Base-by-base conservation (phyloP, 768 basidiomycete species). In the Tylopilus plumbeoviolaceoides region DNA sequence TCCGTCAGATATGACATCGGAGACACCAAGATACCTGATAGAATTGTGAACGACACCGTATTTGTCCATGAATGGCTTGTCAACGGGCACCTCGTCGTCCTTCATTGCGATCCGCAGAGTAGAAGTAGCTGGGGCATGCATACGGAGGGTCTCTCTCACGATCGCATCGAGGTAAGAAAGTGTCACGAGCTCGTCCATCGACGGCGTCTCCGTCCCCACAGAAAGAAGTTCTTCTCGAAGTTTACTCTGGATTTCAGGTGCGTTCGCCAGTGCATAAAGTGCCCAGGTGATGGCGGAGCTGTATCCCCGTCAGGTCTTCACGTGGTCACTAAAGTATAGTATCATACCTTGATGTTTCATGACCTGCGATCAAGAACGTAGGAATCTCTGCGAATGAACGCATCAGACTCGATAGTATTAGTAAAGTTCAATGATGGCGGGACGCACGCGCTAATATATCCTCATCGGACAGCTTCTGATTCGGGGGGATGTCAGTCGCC, bases 131-230 rank as follows among this genome's bases (percentile, higher is more conserved):
- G 65, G 0, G 76, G 78, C 67, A 86, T 23, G 23, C 23, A 23
- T 23, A 23, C 23, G 23, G 23, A 23, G 23, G 23, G 23, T 23
- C 23, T 23, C 85, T 14, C 80, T 76, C 2, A 85, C 76, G 12
- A 86, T 77, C n/a, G 71, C 73, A 57, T 89, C 89, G 14, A 91
- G 80, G 61, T 86, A 88, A 0, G 84, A 78, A 6, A 91, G 71
- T 2, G 75, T 71, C 50, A 79, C 78, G 1, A 91, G 75, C 39
- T 84, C 76, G 28, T 90, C 87, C 82, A 88, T 87, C 1, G 77
- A 76, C 1, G 85, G 85, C 0, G 68, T 78, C 12, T 85, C 80
- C 0, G 80, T 81, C 3, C 72, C 5, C 23, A 23, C 23, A 23
- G 23, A 23, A 23, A 23, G 23, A 23, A 23, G 23, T 23, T 23